phyloP scores from a whole-genome alignment of 148 eudicot species.

The Rhododendron ovatum region DNA sequence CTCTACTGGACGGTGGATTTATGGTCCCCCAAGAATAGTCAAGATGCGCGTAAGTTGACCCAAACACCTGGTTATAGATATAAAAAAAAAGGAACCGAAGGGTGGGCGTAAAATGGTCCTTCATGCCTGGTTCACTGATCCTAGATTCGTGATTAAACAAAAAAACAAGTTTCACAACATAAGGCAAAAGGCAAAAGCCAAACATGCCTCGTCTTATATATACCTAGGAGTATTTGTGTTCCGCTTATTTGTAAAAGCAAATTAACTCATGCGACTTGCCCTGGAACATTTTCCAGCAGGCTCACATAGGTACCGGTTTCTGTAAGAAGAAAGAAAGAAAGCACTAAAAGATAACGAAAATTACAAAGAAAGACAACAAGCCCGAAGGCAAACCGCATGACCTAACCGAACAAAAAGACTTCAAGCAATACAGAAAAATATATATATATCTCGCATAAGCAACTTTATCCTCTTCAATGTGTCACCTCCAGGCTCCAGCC shows the following conservation, averaged over 20 bases:
- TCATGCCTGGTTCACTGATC: not conserved
- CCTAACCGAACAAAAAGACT: not conserved
- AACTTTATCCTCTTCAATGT: not conserved
- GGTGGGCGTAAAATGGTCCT: too few relatives aligned
- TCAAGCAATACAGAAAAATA: not conserved
- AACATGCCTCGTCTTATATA: too few relatives aligned
- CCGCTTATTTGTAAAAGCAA: too few relatives aligned
- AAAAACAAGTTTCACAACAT: too few relatives aligned
- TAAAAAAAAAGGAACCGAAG: too few relatives aligned
- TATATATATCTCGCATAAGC: not conserved
- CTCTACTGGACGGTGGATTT: too few relatives aligned
- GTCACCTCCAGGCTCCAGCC: not conserved
- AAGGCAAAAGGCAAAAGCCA: not conserved
- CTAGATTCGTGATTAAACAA: not conserved
- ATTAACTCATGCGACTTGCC: not conserved
- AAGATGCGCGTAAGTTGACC: too few relatives aligned
- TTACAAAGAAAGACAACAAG: not conserved
- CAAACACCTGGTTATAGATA: too few relatives aligned
- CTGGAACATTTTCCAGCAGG: not conserved
- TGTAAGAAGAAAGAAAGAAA: not conserved
- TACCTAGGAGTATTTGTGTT: too few relatives aligned
- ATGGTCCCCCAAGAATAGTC: too few relatives aligned
- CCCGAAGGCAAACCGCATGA: not conserved
- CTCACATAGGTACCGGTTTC: not conserved
- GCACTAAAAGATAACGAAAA: not conserved